Evolutionary conservation across 2,329 filamentous ascomycete species (phyloP), one percentile per base, ranked within the genome.

Genomic region (Fusarium mexicanum): DNA sequence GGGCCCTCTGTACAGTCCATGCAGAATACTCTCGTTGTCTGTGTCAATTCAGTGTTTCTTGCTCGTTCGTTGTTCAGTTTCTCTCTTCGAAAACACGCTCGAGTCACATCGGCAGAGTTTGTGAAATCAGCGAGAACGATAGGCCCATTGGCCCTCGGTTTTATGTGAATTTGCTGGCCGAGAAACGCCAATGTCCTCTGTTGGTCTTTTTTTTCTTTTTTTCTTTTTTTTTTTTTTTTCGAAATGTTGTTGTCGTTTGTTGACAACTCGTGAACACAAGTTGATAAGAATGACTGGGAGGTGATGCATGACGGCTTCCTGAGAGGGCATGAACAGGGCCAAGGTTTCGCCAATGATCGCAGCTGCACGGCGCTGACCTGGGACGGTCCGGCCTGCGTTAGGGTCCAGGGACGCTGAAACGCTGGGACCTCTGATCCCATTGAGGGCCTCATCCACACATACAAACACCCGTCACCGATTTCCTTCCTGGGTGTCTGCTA

Each of bases 361-460:
- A 43, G 61, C 48, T 67, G 61, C 62, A 48, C 58, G 60, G 62
- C 46, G 64, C 66, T 74, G 69, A 67, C 71, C 67, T 76, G 73
- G 75, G 71, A 77, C 73, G 75, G 75, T 74, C 73, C 75, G 75
- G 71, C 54, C 57, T 76, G 75, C 74, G 64, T 69, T 53, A 53
- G 51, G 51, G 35, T 70, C 41, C 63, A 69, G 71, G 71, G 71
- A 59, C 60, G 53, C 67, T 71, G 66, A 44, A 58, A 61, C 67
- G 60, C 67, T 76, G 71, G 51, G 61, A 38, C 61, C 33, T 71
- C 57, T 64, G 35, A 57, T 60, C 57, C 40, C 46, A 44, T 71
- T 43, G 48, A 51, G n/a, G 48, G 48, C 61, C 50, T 51, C 44
- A 48, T 62, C 53, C 57, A 48, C 50, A 61, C 63, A 71, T 47